Evolutionary conservation across 2,329 filamentous ascomycete species (phyloP).

Genomic region (Ceratocystis albifundus): DNA sequence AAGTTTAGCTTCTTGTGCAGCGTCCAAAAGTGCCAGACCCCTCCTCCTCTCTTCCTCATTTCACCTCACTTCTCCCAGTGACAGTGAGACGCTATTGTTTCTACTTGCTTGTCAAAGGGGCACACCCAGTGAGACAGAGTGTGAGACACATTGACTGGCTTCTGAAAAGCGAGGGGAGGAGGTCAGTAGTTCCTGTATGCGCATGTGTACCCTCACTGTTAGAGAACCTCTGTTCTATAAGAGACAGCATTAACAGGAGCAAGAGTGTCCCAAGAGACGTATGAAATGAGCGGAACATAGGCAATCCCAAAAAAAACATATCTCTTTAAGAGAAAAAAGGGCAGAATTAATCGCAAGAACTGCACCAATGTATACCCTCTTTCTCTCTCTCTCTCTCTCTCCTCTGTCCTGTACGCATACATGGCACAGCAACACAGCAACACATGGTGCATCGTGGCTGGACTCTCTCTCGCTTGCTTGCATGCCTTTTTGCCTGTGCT

Average conservation of each 20-base stretch:
- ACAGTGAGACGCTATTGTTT: constrained; percentile 9
- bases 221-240: constrained; percentile 9
- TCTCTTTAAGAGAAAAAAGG: background rate
- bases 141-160: constrained; percentile 5
- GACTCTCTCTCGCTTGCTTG: constrained; percentile 11
- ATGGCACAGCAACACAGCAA: constrained; percentile 3
- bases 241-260: background rate
- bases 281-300: no score
- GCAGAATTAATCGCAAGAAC: background rate
- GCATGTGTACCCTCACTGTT: background rate
- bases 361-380: background rate
- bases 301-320: no score
- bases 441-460: constrained; percentile 9
- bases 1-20: constrained; percentile 9
- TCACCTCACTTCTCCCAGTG: background rate
- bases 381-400: no score
- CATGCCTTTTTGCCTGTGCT: constrained; percentile 2
- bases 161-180: background rate
- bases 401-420: background rate
- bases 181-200: background rate
- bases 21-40: constrained; percentile 9
- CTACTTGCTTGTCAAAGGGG: constrained; percentile 6
- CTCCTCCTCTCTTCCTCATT: background rate
- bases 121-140: constrained; percentile 1
- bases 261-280: background rate